These are phyloP conservation scores for Guadua angustifolia DNA, from an alignment of 176 grass and related monocot species.

Conservation along the genomic window DNA sequence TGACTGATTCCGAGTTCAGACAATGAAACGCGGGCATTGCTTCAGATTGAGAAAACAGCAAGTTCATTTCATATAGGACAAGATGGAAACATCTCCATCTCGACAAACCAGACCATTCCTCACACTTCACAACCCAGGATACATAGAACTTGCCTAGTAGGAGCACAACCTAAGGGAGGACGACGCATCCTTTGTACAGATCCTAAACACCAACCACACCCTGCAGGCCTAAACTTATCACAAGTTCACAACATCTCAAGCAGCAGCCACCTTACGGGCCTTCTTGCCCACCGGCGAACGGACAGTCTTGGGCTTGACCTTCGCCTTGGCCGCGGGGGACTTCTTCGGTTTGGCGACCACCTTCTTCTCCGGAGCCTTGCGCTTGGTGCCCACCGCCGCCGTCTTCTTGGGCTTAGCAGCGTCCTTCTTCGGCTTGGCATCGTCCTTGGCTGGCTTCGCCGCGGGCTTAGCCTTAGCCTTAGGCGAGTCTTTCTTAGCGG, in stretches of 20 bases:
- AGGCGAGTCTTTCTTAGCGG: constrained; percentile 47
- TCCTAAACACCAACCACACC: constrained; percentile 23
- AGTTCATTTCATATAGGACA: neutral
- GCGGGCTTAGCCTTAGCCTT: constrained; percentile 44
- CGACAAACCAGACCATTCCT: neutral
- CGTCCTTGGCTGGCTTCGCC: constrained; percentile 34
- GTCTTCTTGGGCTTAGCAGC: constrained; percentile 33
- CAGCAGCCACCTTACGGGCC: constrained; percentile 43
- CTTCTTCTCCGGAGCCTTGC: constrained; percentile 39
- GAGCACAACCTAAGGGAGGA: neutral
- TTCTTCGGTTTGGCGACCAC: constrained; percentile 34
- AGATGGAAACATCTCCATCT: neutral
- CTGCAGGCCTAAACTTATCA: neutral
- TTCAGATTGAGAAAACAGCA: neutral
- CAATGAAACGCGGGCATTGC: too few relatives aligned
- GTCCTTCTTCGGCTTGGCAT: constrained; percentile 39
- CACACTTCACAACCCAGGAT: neutral
- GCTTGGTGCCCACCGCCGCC: constrained; percentile 47
- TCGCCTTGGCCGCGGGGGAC: neutral
- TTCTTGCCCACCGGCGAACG: constrained; percentile 52
- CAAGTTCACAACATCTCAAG: neutral
- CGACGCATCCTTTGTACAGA: constrained; percentile 39
- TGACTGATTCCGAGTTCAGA: too few relatives aligned
- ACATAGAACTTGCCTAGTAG: neutral
- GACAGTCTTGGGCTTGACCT: constrained; percentile 45